Evolutionary conservation across 2,329 filamentous ascomycete genomes (phyloP), one percentile per base, ranked within the genome.

Genomic region (Neodidymelliopsis sp.): DNA sequence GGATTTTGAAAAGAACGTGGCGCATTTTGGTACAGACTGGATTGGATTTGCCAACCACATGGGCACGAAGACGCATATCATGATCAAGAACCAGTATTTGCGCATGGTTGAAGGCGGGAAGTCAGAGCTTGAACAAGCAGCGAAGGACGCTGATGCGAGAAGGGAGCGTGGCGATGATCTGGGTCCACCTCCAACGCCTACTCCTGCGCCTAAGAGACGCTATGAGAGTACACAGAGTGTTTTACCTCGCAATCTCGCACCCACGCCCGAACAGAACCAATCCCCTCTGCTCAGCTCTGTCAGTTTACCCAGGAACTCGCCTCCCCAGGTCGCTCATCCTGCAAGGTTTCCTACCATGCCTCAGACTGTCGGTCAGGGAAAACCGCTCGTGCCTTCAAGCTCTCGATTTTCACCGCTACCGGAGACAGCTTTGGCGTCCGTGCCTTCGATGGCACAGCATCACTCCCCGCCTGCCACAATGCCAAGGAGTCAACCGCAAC

Each of bases 31-130:
- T 49, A 90, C 87, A 12, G 89, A 94, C 67, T 94, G 89, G 84
- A 77, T 77, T 37, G 83, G 82, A 4, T 93, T 93, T 71, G 87
- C 90, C 29, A 79, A 79, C 40, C 85, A 90, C 62, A 91, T 94
- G 87, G 86, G 87, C 38, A 90, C 89, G 4, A 93, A 93, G 74
- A 93, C 90, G 13, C 82, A 87, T 46, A 88, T 89, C n/a, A 94
- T 94, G 90, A 90, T 67, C 40, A 80, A 79, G 63, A 81, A 81
- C 63, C 75, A 80, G 57, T 81, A 77, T 49, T 60, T 75, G 39
- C 76, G 78, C 41, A 69, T 76, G 38, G 67, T 78, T 10, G 75
- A 78, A 42, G 65, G 72, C 23, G 76, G 76, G 8, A 72, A 70
- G 29, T 57, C 65, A 36, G 77, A 78, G 16, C 68, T 80, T 4